Evolutionary conservation across 2,329 filamentous ascomycete species (phyloP).

Genomic region (Aspergillus novofumigatus): DNA sequence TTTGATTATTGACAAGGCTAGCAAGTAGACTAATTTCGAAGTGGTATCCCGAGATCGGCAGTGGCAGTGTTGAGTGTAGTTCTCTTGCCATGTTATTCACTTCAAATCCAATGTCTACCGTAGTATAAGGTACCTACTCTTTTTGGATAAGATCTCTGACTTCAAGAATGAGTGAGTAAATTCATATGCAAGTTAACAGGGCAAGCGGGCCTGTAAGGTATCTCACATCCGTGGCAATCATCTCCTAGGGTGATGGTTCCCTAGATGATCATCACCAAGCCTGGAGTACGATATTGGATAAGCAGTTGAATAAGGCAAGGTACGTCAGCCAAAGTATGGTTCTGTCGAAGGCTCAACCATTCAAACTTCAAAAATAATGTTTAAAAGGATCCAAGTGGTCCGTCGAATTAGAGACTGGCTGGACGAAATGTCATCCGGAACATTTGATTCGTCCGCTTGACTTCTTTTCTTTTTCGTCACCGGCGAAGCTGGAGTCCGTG

Average conservation of each 20-base stretch:
- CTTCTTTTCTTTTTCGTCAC: conserved; percentile 6
- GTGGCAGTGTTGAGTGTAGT: conserved; percentile 18
- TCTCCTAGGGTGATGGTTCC: not conserved
- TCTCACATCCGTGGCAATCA: not conserved
- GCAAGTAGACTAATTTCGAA: conserved; percentile 3
- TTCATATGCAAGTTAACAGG: not conserved
- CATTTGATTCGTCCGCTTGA: not conserved
- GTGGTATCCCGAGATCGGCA: conserved; percentile 26
- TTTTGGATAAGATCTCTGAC: not conserved
- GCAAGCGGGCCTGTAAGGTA: not conserved
- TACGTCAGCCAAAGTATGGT: not conserved
- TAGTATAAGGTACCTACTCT: not conserved
- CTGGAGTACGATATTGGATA: not conserved
- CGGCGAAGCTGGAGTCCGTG: conserved; percentile 2
- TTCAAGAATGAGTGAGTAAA: not conserved
- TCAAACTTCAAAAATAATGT: not conserved
- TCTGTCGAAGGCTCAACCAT: not conserved
- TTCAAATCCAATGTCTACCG: not conserved
- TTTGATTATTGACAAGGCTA: not conserved
- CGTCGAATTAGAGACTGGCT: not conserved
- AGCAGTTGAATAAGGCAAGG: not conserved
- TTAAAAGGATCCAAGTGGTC: not conserved
- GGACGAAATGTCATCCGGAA: not conserved
- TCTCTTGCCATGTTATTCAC: not conserved
- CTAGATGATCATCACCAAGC: conserved; percentile 4